Percentiles rank a stretch among this genome's conserved stretches.
phyloP scores from a whole-genome alignment of 345 rosid genomes.

The Syzygium aromaticum region DNA sequence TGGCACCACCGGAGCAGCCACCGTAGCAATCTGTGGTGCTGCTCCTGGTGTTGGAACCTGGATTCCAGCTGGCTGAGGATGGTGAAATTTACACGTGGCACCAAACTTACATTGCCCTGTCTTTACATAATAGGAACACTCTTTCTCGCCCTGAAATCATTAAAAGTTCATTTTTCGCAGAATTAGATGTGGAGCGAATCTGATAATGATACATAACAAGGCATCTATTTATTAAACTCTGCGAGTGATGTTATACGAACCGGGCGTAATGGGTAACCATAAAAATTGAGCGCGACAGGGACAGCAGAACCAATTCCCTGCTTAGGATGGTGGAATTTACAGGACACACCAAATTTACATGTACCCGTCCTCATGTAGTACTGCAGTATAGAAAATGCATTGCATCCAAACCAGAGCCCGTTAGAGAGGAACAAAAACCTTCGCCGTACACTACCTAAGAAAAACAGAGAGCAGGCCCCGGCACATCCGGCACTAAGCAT shows the following conservation, averaged over 20 bases:
- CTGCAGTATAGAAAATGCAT: constrained; percentile 25
- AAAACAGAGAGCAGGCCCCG: background rate
- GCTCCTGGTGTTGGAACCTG: constrained; percentile 44
- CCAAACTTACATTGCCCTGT: constrained; percentile 95
- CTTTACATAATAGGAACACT: constrained; percentile 80
- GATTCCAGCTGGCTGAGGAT: constrained; percentile 56
- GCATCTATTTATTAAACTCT: background rate
- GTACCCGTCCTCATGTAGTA: constrained; percentile 81
- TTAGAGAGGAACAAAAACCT: background rate
- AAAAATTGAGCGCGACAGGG: constrained; percentile 45
- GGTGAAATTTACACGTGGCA: constrained; percentile 77
- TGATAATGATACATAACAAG: background rate
- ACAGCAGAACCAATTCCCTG: constrained; percentile 54
- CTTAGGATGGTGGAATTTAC: constrained; percentile 96
- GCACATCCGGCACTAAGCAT: background rate
- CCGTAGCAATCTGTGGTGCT: constrained; percentile 32
- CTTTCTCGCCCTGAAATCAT: constrained; percentile 72
- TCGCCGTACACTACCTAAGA: background rate
- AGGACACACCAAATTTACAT: constrained; percentile 95
- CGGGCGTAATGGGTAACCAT: constrained; percentile 68
- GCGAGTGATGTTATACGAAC: background rate
- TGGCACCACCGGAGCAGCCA: constrained; percentile 28
- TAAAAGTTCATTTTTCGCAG: background rate
- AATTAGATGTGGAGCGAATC: background rate
- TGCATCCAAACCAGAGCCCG: constrained; percentile 21